Base-by-base conservation (phyloP, 2,329 filamentous ascomycete species). In the Xylariaceae sp. region DNA sequence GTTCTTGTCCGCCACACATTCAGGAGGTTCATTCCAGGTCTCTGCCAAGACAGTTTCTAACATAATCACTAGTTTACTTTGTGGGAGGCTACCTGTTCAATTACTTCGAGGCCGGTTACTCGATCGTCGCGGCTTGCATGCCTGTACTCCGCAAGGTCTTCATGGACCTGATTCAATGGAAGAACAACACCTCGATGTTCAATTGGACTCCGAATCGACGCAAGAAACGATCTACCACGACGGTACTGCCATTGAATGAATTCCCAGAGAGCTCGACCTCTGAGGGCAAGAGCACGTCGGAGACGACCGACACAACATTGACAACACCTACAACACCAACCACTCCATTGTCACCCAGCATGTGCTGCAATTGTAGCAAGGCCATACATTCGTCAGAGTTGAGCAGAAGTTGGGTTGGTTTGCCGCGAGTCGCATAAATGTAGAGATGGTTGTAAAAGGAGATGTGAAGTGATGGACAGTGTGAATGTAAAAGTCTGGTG, bases 61-160 rank as follows among this genome's bases (percentile, higher is more conserved):
- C 21, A 43, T 36, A 34, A 6, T 2, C 9, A 26, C 14, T 31
- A 66, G 64, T 56, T 9, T 65, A 62, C 26, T 28, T 53, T 3
- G 44, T 61, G 7, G 56, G 48, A 17, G 56, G 58, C 2, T 61
- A 46, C n/a, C 36, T 66, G 6, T 65, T 53, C 29, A 66, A 66
- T 41, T 64, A 50, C 37, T 50, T 56, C 14, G 62, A 65, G 23
- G 50, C 62, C 8, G 31, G 49, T 6, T 58, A 40, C 31, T 51
- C 62, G 1, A 65, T 65, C 29, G 24, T 63, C 4, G 62, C 62
- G 12, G 57, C 58, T 17, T 65, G 62, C 26, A 58, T 63, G 24
- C 62, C 62, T 7, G 39, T 65, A 24, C 51, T 58, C 41, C 60
- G 62, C 26, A 63, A 63, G 33, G n/a, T 57, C 17, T 19, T 62